phyloP scores from a whole-genome alignment of 179 eudicot genomes.

The Sideroxylon spinosum region DNA sequence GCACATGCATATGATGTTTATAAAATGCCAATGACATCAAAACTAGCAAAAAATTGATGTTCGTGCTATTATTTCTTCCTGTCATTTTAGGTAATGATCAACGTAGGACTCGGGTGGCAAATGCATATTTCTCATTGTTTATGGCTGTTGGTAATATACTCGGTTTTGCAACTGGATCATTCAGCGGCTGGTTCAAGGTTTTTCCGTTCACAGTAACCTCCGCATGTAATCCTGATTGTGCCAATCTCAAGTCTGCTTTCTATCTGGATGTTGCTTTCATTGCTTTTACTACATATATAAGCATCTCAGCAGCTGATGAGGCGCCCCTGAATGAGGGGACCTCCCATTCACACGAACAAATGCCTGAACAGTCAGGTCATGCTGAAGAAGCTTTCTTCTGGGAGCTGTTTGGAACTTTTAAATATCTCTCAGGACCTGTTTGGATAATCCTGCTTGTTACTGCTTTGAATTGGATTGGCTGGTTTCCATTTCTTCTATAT shows the following conservation, averaged over 20 bases:
- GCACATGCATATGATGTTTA: not conserved
- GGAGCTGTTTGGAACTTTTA: slow-evolving; percentile 88
- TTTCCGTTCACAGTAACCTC: slow-evolving; percentile 70
- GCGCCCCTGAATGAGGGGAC: slow-evolving; percentile 40
- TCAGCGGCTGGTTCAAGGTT: slow-evolving; percentile 66
- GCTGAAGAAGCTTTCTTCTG: slow-evolving; percentile 89
- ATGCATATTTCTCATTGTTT: slow-evolving; percentile 93
- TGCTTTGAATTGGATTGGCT: slow-evolving; percentile 89
- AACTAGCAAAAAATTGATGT: slow-evolving; percentile 3
- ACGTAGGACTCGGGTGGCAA: slow-evolving; percentile 92
- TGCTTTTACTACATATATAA: slow-evolving; percentile 65
- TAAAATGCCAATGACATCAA: not conserved
- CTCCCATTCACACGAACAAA: slow-evolving; percentile 28
- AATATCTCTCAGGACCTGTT: slow-evolving; percentile 61
- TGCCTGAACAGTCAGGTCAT: slow-evolving; percentile 37
- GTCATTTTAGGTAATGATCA: slow-evolving; percentile 68
- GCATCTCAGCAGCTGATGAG: slow-evolving; percentile 73
- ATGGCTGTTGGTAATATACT: slow-evolving; percentile 97
- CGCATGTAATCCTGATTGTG: slow-evolving; percentile 72
- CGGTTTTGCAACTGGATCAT: slow-evolving; percentile 94
- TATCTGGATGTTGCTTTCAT: slow-evolving; percentile 66
- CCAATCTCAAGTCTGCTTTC: slow-evolving; percentile 95
- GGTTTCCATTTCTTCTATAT: slow-evolving; percentile 94
- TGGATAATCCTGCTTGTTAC: slow-evolving; percentile 84
- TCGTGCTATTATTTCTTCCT: slow-evolving; percentile 7